phyloP scores from a whole-genome alignment of 805 yeast species.

The Barnettozyma pratensis region DNA sequence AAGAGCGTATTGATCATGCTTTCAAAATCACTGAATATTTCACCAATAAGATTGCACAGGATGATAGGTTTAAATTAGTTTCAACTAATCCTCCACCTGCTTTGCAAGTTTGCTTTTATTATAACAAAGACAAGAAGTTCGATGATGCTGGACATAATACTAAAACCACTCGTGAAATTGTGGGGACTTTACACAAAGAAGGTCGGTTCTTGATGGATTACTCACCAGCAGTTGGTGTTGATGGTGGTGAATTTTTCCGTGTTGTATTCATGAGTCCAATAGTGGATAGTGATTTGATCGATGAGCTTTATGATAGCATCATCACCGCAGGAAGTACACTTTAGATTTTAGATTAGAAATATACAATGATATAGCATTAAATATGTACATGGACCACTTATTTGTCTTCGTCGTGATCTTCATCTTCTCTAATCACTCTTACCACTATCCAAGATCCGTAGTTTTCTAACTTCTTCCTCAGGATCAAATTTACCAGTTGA shows the following conservation, averaged over 20 bases:
- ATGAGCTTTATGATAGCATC: slow-evolving; percentile 38
- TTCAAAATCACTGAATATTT: slow-evolving; percentile 60
- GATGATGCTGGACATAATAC: slow-evolving; percentile 38
- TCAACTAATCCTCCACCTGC: slow-evolving; percentile 64
- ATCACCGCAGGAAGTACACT: slow-evolving; percentile 12
- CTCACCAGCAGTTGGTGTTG: slow-evolving; percentile 61
- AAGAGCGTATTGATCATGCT: slow-evolving; percentile 66
- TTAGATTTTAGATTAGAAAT: neutral
- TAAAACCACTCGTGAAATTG: slow-evolving; percentile 54
- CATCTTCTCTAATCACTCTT: slow-evolving; percentile 20
- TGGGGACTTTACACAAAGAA: slow-evolving; percentile 48
- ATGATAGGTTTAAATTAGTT: slow-evolving; percentile 47
- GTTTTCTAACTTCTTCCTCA: slow-evolving; percentile 69
- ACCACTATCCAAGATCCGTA: slow-evolving; percentile 54
- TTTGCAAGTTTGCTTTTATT: slow-evolving; percentile 79
- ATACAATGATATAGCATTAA: no score
- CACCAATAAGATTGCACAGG: slow-evolving; percentile 35
- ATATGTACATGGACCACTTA: no score
- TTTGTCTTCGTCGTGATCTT: neutral
- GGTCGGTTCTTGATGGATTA: slow-evolving; percentile 76
- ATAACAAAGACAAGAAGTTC: slow-evolving; percentile 39
- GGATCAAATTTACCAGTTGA: slow-evolving; percentile 81
- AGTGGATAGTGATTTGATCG: slow-evolving; percentile 39
- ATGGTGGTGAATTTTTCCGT: slow-evolving; percentile 74
- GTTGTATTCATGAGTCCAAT: slow-evolving; percentile 77